These are phyloP conservation scores for Trichophyton schoenleinii DNA, from an alignment of 2,329 filamentous ascomycete genomes.

Conservation along the genomic window DNA sequence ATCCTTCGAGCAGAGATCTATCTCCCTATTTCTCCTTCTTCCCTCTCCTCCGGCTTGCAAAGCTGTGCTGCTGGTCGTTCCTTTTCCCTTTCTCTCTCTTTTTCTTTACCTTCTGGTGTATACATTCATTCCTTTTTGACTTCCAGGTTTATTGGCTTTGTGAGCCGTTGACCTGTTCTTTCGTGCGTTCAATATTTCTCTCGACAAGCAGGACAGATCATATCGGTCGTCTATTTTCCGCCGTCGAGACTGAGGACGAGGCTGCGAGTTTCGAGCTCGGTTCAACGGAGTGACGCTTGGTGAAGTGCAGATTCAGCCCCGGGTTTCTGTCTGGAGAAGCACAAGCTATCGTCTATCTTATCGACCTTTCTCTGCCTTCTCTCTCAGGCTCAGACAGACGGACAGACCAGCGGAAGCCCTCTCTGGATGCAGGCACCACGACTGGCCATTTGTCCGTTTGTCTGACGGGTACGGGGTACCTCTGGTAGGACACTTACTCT, in stretches of 20 bases:
- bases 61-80: not conserved
- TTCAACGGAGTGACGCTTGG: not conserved
- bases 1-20: not conserved
- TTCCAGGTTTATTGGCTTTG: not conserved
- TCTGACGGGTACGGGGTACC: not conserved
- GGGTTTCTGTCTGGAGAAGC: not conserved
- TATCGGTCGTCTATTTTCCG: not conserved
- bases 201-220: not conserved
- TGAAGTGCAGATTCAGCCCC: not conserved
- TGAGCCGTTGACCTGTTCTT: slow-evolving; percentile 1
- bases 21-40: slow-evolving; percentile 8
- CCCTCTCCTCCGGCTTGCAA: slow-evolving; percentile 9
- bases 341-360: not conserved
- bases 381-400: not conserved
- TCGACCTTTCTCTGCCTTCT: not conserved
- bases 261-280: not conserved
- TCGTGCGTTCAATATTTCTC: not conserved
- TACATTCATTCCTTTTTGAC: not conserved
- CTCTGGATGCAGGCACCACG: not conserved
- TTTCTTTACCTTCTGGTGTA: not conserved
- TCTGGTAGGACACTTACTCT: not conserved
- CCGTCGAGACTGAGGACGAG: not conserved
- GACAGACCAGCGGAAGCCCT: not conserved
- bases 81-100: slow-evolving; percentile 3
- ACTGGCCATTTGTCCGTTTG: not conserved